Evolutionary conservation across 768 basidiomycete genomes (phyloP), one percentile per base, ranked within the genome.

Genomic region (Pulveroboletus sp.): DNA sequence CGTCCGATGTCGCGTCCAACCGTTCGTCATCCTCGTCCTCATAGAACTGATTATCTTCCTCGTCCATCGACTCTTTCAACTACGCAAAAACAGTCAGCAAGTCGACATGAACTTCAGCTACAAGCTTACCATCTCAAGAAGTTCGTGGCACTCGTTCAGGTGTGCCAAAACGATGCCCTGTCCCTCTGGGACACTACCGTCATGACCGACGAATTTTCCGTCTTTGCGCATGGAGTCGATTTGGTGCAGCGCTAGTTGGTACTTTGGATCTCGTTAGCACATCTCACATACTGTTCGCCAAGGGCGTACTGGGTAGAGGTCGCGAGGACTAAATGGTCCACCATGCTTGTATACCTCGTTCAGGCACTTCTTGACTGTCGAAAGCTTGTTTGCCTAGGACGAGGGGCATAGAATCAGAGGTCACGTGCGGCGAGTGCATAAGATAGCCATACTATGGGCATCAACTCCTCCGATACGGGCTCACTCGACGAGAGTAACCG

Each of bases 141-240:
- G 72, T 67, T 97, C 95, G 62, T 98, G 95, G 51, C 93, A 95
- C 69, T 98, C 95, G 56, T 87, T 93, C 44, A 98, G 72, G 67
- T 97, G 93, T 4, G 95, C 94, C 77, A 93, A 93, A 46, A 98
- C 79, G 58, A 95, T 92, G 12, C 91, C 95, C 66, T 98, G 95
- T 3, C 95, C 95, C 67, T 98, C 95, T 1, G 95, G 95, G 57
- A 98, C 81, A 26, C 77, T 74, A 1, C 95, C 94, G 59, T 96
- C 94, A 15, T 80, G 75, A 21, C 91, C 89, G 24, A 93, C 72
- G 61, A 98, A 98, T 62, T 89, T 93, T 37, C 95, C 96, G 52
- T 99, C 96, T 67, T 85, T 86, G 39, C 94, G 79, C 73, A 96
- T 74, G 0, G 85, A 86, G 67, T 98, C 95, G 57, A 98, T 95